These are phyloP conservation scores for Dothideomycetes sp. DNA, from an alignment of 2,329 filamentous ascomycete species.

Conservation along the genomic window DNA sequence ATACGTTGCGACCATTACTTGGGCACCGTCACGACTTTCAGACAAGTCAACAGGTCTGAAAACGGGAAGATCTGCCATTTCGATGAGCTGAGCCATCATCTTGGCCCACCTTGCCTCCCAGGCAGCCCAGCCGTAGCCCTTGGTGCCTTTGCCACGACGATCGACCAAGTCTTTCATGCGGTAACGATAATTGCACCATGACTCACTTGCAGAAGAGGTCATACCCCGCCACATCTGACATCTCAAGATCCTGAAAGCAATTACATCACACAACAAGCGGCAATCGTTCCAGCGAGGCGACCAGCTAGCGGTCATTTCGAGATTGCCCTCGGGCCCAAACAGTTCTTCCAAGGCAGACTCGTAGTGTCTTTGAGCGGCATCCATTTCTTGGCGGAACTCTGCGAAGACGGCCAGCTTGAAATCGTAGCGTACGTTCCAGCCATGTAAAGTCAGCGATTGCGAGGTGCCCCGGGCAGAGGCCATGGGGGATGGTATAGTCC, in stretches of 20 bases:
- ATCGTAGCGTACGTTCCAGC: conserved; percentile 91
- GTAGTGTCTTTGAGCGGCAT: conserved; percentile 73
- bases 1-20: conserved; percentile 23
- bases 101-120: conserved; percentile 72
- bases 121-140: conserved; percentile 77
- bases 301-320: conserved; percentile 85
- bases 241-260: conserved; percentile 70
- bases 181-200: conserved; percentile 68
- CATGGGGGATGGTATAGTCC: conserved; percentile 66
- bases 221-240: conserved; percentile 73
- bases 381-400: conserved; percentile 88
- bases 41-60: conserved; percentile 20
- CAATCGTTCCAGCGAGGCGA: conserved; percentile 84
- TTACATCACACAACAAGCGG: conserved; percentile 71
- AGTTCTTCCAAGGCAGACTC: conserved; percentile 78
- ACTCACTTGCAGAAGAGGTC: conserved; percentile 66
- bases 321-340: conserved; percentile 64
- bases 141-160: conserved; percentile 73
- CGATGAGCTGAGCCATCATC: conserved; percentile 50
- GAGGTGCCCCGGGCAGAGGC: conserved; percentile 75
- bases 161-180: conserved; percentile 69
- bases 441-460: conserved; percentile 70
- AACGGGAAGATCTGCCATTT: conserved; percentile 37
- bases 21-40: conserved; percentile 10
- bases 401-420: conserved; percentile 86